Evolutionary conservation across 2,329 filamentous ascomycete genomes (phyloP).

Genomic region (Eutypella sp.): DNA sequence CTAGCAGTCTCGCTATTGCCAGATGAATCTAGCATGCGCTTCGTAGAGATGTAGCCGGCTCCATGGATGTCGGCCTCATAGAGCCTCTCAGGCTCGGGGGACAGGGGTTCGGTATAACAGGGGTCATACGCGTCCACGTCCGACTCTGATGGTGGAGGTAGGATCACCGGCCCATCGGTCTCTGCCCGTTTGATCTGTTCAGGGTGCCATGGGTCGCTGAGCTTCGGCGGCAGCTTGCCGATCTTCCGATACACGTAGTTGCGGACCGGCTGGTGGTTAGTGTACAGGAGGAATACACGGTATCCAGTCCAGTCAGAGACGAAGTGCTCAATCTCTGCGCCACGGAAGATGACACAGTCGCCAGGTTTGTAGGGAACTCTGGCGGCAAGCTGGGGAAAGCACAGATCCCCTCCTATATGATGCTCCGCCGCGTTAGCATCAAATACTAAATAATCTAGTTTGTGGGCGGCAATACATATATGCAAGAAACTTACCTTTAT

Average conservation of each 20-base stretch:
- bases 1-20: too few species aligned
- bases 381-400: conserved; percentile 6
- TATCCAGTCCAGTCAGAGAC: conserved; percentile 9
- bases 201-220: conserved; percentile 6
- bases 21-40: background rate
- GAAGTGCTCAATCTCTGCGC: conserved; percentile 9
- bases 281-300: conserved; percentile 8
- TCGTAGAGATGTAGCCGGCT: background rate
- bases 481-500: conserved; percentile 3
- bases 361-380: conserved; percentile 5
- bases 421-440: background rate
- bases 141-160: background rate
- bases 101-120: background rate
- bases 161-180: background rate
- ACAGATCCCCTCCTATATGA: conserved; percentile 6
- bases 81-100: conserved; percentile 1
- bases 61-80: conserved; percentile 1
- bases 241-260: conserved; percentile 7
- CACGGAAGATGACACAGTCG: conserved; percentile 7
- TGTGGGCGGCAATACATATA: background rate
- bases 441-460: background rate
- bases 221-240: conserved; percentile 7
- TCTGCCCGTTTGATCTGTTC: background rate
- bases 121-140: background rate
- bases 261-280: conserved; percentile 8